These are phyloP conservation scores for Sonneratia alba DNA, from an alignment of 345 rosid species.

Conservation along the genomic window DNA sequence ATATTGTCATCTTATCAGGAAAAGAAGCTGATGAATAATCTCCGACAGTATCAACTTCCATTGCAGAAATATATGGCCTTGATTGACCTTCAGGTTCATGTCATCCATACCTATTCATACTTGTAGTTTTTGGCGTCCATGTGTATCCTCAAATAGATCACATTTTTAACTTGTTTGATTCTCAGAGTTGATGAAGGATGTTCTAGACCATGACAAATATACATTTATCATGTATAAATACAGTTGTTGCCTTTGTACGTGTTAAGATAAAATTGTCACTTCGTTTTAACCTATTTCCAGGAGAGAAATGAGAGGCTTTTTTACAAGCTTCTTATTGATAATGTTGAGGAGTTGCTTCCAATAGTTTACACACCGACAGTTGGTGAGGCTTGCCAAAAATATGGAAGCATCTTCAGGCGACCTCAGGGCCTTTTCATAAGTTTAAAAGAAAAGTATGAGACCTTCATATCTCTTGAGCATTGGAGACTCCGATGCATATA, in stretches of 20 bases:
- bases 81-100: slow-evolving; percentile 72
- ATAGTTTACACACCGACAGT: slow-evolving; percentile 86
- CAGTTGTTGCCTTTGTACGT: no score
- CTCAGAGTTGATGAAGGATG: background rate
- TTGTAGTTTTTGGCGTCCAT: background rate
- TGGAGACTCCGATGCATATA: background rate
- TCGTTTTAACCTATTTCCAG: slow-evolving; percentile 23
- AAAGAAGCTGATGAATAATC: slow-evolving; percentile 52
- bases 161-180: background rate
- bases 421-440: slow-evolving; percentile 93
- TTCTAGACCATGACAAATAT: background rate
- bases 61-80: slow-evolving; percentile 73
- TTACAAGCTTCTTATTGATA: slow-evolving; percentile 76
- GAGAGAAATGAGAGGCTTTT: slow-evolving; percentile 83
- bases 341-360: slow-evolving; percentile 79
- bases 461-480: background rate
- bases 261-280: background rate
- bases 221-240: no score
- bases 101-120: background rate
- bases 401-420: slow-evolving; percentile 89
- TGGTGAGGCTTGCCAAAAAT: slow-evolving; percentile 96
- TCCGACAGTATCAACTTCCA: slow-evolving; percentile 63
- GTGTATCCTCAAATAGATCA: background rate
- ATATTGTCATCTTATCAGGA: slow-evolving; percentile 30
- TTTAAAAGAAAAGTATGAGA: slow-evolving; percentile 68